Conservation (phyloP, 169 alveolate species). For the Plasmodium cynomolgi region DNA sequence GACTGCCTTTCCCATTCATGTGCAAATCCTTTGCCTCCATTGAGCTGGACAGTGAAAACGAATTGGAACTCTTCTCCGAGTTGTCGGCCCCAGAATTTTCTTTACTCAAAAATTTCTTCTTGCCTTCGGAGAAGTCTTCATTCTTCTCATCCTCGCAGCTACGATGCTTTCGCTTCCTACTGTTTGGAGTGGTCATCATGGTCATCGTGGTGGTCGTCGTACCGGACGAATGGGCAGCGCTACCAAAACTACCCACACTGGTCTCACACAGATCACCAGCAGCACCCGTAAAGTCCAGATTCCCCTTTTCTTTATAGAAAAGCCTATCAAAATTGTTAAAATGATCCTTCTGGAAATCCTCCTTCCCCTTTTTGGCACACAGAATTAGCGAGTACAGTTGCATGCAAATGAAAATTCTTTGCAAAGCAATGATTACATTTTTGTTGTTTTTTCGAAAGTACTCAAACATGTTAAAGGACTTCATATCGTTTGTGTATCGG, state of each 20-base stretch:
- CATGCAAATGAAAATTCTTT: constrained; percentile 68
- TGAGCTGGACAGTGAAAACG: not conserved
- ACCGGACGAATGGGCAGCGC: not conserved
- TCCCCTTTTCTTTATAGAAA: constrained; percentile 45
- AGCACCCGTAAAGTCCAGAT: not conserved
- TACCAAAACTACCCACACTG: not conserved
- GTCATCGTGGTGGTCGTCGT: not conserved
- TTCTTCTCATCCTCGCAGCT: not conserved
- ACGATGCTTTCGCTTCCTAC: not conserved
- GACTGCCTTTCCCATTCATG: not conserved
- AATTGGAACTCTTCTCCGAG: not conserved
- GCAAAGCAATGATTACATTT: constrained; percentile 66
- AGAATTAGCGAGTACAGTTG: constrained; percentile 52
- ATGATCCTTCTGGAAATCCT: constrained; percentile 23
- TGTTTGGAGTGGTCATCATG: not conserved
- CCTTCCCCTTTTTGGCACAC: constrained; percentile 59
- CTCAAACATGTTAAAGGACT: constrained; percentile 66
- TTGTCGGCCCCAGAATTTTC: not conserved
- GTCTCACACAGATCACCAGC: not conserved
- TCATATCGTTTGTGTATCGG: constrained; percentile 27
- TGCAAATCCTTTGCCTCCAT: not conserved
- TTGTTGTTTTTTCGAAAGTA: constrained; percentile 68
- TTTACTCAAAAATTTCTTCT: not conserved
- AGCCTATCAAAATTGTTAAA: constrained; percentile 1
- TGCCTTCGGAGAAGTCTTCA: not conserved